Percentiles rank a stretch among this genome's conserved stretches.
phyloP scores from a whole-genome alignment of 805 yeast genomes.

The Nakazawaea wyomingensis region DNA sequence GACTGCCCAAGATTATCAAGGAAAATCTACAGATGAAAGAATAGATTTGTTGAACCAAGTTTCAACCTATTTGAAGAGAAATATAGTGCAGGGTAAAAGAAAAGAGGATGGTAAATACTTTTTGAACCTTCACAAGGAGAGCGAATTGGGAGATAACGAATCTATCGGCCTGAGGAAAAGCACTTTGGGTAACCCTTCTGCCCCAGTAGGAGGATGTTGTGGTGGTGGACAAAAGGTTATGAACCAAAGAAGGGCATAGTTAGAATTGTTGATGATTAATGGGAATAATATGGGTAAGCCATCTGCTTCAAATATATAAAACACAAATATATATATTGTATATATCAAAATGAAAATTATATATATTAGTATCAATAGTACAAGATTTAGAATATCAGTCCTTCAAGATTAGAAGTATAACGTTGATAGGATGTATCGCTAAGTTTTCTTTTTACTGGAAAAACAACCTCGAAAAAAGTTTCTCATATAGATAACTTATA shows the following conservation, averaged over 20 bases:
- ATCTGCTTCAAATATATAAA: not conserved
- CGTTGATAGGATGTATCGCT: too few species aligned
- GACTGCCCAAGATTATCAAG: slow-evolving; percentile 32
- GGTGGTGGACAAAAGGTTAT: slow-evolving; percentile 40
- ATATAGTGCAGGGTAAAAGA: slow-evolving; percentile 81
- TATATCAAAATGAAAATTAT: too few species aligned
- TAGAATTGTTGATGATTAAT: not conserved
- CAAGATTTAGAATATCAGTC: too few species aligned
- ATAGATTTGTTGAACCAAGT: slow-evolving; percentile 61
- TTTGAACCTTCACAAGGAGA: slow-evolving; percentile 70
- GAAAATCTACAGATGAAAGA: slow-evolving; percentile 43
- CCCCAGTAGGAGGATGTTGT: slow-evolving; percentile 49
- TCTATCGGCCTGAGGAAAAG: slow-evolving; percentile 50
- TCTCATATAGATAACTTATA: too few species aligned
- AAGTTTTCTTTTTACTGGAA: too few species aligned
- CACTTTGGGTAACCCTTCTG: slow-evolving; percentile 19
- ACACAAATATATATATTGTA: not conserved
- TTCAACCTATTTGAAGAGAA: slow-evolving; percentile 59
- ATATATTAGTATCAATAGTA: too few species aligned
- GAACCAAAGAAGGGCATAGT: slow-evolving; percentile 17
- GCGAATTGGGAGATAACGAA: slow-evolving; percentile 91
- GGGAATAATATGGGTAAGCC: not conserved
- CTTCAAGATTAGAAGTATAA: too few species aligned
- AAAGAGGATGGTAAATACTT: slow-evolving; percentile 36
- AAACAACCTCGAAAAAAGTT: too few species aligned